These are phyloP conservation scores for Withania somnifera DNA, from an alignment of 305 asterid species.

Conservation along the genomic window DNA sequence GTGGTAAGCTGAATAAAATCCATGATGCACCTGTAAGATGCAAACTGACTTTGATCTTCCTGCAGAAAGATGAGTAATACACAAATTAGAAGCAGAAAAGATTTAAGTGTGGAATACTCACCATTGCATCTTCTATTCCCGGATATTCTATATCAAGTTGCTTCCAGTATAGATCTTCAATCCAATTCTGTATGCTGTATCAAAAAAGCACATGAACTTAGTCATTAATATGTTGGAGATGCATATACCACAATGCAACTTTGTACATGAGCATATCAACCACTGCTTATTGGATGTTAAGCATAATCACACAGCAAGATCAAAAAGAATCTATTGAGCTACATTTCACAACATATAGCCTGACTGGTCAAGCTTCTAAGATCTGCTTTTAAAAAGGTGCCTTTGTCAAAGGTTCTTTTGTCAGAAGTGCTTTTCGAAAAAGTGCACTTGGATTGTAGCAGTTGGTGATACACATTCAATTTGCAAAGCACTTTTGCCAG, in stretches of 20 bases:
- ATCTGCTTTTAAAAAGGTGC: background rate
- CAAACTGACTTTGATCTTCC: background rate
- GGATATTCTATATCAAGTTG: conserved; percentile 86
- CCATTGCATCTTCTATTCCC: conserved; percentile 91
- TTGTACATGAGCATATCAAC: background rate
- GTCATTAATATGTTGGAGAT: background rate
- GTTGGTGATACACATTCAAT: background rate
- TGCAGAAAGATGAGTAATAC: background rate
- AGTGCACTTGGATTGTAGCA: background rate
- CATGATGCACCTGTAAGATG: conserved; percentile 82
- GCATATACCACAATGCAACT: background rate
- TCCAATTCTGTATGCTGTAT: conserved; percentile 91
- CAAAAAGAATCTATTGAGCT: background rate
- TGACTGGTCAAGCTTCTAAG: background rate
- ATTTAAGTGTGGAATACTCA: conserved; percentile 4
- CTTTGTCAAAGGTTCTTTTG: background rate
- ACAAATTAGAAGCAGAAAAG: background rate
- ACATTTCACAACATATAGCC: background rate
- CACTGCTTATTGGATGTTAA: background rate
- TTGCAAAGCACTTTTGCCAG: background rate
- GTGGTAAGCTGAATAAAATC: conserved; percentile 87
- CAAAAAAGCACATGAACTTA: background rate
- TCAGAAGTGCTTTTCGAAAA: background rate
- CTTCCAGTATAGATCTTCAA: conserved; percentile 95
- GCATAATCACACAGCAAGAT: background rate